phyloP scores from a whole-genome alignment of 2,329 filamentous ascomycete species.

The Calonectria pseudoturangicola region DNA sequence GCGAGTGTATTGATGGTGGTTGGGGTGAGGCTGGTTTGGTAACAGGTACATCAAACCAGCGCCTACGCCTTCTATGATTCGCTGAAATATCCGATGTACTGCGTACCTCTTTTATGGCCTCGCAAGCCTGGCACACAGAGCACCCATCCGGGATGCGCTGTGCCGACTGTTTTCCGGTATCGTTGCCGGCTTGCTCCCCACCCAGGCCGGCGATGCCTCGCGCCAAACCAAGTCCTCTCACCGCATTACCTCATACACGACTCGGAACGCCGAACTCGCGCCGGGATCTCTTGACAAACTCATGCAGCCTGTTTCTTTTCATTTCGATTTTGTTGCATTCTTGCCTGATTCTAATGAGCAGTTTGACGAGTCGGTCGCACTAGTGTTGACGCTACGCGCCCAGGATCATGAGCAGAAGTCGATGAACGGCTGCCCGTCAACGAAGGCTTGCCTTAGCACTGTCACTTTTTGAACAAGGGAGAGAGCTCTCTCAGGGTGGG shows the following conservation, averaged over 20 bases:
- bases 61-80: slow-evolving; percentile 34
- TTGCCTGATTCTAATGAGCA: slow-evolving; percentile 50
- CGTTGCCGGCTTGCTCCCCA: slow-evolving; percentile 52
- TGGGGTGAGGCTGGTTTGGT: slow-evolving; percentile 52
- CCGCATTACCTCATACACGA: slow-evolving; percentile 58
- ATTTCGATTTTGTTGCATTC: slow-evolving; percentile 38
- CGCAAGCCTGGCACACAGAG: slow-evolving; percentile 22
- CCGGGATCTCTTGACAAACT: slow-evolving; percentile 53
- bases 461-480: slow-evolving; percentile 16
- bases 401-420: slow-evolving; percentile 40
- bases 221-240: slow-evolving; percentile 55
- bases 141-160: slow-evolving; percentile 36
- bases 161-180: slow-evolving; percentile 51
- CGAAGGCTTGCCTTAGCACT: slow-evolving; percentile 12
- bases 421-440: slow-evolving; percentile 26
- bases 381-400: slow-evolving; percentile 49
- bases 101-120: slow-evolving; percentile 24
- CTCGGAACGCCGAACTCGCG: slow-evolving; percentile 54
- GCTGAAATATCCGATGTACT: slow-evolving; percentile 29
- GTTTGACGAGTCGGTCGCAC: slow-evolving; percentile 32
- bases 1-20: slow-evolving; percentile 48
- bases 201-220: slow-evolving; percentile 53
- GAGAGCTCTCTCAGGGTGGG: neutral
- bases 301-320: slow-evolving; percentile 51
- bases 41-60: slow-evolving; percentile 50